These are phyloP conservation scores for Brettanomyces bruxellensis DNA, from an alignment of 805 yeast genomes.

Conservation along the genomic window DNA sequence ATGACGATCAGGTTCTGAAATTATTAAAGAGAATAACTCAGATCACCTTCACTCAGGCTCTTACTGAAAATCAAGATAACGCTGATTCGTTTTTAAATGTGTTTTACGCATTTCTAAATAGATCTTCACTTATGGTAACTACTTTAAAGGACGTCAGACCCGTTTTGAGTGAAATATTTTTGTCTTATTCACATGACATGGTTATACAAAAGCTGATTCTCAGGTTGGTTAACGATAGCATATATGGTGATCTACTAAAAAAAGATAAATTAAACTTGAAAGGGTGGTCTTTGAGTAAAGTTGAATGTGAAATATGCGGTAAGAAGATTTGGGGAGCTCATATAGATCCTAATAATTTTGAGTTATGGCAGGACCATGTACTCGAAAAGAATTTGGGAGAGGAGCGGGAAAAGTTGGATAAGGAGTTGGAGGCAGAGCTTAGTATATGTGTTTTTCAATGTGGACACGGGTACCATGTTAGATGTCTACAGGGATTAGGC, in stretches of 20 bases:
- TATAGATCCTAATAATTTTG: constrained; percentile 37
- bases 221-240: constrained; percentile 47
- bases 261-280: constrained; percentile 32
- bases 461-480: constrained; percentile 54
- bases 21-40: constrained; percentile 31
- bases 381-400: constrained; percentile 5
- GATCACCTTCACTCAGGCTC: constrained; percentile 32
- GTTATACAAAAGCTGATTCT: constrained; percentile 43
- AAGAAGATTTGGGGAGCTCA: constrained; percentile 63
- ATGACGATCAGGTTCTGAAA: constrained; percentile 15
- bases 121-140: constrained; percentile 38
- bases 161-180: constrained; percentile 52
- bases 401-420: constrained; percentile 6
- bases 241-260: constrained; percentile 35
- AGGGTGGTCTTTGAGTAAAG: constrained; percentile 56
- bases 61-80: constrained; percentile 21
- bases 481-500: constrained; percentile 45
- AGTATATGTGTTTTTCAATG: constrained; percentile 52
- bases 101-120: constrained; percentile 43
- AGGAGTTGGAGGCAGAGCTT: constrained; percentile 5
- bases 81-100: constrained; percentile 42
- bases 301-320: constrained; percentile 72
- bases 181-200: constrained; percentile 57
- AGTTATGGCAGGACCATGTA: constrained; percentile 45
- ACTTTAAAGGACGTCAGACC: constrained; percentile 51